Evolutionary conservation across 2,329 filamentous ascomycete species (phyloP).

Genomic region (Paraconiothyrium brasiliense): DNA sequence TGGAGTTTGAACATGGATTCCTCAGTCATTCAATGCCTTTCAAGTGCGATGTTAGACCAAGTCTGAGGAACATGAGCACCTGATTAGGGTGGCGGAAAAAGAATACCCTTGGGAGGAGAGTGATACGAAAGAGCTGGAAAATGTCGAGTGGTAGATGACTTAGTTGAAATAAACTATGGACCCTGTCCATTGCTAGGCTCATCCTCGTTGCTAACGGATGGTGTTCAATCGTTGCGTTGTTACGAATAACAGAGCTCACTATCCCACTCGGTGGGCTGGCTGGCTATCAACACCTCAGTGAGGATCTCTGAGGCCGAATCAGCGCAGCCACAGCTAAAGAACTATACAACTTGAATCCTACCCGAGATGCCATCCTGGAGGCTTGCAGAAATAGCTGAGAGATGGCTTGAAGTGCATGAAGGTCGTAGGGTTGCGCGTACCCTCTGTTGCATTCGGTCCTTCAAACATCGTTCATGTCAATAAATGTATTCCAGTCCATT

Average conservation of each 20-base stretch:
- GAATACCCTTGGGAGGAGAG: slow-evolving; percentile 53
- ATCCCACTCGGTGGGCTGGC: not conserved
- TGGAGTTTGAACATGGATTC: slow-evolving; percentile 49
- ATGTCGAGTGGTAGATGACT: slow-evolving; percentile 13
- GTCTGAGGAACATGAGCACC: slow-evolving; percentile 38
- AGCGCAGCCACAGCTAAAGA: not conserved
- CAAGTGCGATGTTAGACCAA: slow-evolving; percentile 45
- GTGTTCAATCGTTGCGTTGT: not conserved
- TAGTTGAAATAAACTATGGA: not conserved
- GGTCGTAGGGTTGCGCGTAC: not conserved
- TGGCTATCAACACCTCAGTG: not conserved
- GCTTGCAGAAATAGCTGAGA: slow-evolving; percentile 7
- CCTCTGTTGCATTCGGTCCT: not conserved
- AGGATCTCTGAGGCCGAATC: not conserved
- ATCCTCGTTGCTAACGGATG: not conserved
- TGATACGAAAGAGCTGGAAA: slow-evolving; percentile 42
- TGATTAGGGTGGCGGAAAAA: slow-evolving; percentile 47
- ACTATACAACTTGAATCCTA: not conserved
- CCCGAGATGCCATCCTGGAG: not conserved
- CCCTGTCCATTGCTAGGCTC: not conserved
- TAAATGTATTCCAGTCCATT: no score
- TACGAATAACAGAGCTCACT: no score
- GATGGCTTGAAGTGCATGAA: not conserved
- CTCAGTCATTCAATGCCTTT: slow-evolving; percentile 54
- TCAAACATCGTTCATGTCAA: not conserved